These are phyloP conservation scores for Lachnum nothofagi DNA, from an alignment of 2,329 filamentous ascomycete species.

Conservation along the genomic window DNA sequence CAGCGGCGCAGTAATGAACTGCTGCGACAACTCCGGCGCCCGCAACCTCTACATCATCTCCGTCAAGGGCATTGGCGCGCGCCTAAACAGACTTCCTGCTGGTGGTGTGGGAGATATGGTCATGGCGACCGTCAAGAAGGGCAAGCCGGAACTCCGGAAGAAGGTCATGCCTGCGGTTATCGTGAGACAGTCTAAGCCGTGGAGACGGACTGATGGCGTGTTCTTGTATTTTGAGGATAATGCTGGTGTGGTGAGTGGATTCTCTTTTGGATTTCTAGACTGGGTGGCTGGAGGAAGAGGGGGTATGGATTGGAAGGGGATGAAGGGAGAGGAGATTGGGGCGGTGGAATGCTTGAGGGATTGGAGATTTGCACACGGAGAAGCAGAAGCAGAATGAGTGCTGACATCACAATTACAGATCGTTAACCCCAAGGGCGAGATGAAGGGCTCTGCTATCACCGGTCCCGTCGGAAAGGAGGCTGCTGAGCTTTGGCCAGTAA, in stretches of 20 bases:
- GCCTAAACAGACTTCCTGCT: slow-evolving; percentile 93
- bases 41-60: slow-evolving; percentile 99
- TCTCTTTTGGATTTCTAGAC: slow-evolving; percentile 7
- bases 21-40: slow-evolving; percentile 98
- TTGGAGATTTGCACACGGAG: not conserved
- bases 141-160: slow-evolving; percentile 99
- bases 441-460: slow-evolving; percentile 99
- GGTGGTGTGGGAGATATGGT: slow-evolving; percentile 99
- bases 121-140: slow-evolving; percentile 99
- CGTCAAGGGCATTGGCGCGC: slow-evolving; percentile 97
- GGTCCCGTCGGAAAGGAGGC: slow-evolving; percentile 99
- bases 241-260: slow-evolving; percentile 82
- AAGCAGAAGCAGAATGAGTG: slow-evolving; percentile 9
- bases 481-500: slow-evolving; percentile 97
- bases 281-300: not conserved
- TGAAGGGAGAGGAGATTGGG: not conserved
- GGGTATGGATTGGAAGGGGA: not conserved
- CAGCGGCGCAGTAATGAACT: slow-evolving; percentile 99
- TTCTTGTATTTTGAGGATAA: slow-evolving; percentile 99
- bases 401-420: slow-evolving; percentile 58
- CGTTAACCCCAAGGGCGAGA: slow-evolving; percentile 99
- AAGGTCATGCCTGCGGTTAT: slow-evolving; percentile 99
- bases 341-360: not conserved
- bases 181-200: slow-evolving; percentile 98
- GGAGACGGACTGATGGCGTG: slow-evolving; percentile 96